Evolutionary conservation across 108 stramenopile genomes (phyloP).

Genomic region (Cyclotella cryptica): DNA sequence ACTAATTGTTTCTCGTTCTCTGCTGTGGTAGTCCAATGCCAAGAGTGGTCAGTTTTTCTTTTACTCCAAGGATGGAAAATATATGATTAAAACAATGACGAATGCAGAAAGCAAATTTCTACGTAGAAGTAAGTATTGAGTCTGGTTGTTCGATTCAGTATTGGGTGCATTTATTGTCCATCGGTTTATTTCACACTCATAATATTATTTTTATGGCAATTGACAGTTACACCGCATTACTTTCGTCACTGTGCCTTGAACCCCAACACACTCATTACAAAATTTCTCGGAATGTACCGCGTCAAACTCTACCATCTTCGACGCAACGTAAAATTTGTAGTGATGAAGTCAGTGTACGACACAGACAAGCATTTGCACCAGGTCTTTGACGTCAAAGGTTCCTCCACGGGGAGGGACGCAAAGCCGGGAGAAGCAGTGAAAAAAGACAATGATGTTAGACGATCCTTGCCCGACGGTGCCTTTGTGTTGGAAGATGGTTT

Average conservation of each 20-base stretch:
- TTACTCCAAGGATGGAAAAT: slow-evolving; percentile 97
- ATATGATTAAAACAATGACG: slow-evolving; percentile 99
- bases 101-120: slow-evolving; percentile 97
- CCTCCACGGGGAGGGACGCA: slow-evolving; percentile 77
- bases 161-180: background rate
- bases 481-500: slow-evolving; percentile 63
- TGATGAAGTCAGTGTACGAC: slow-evolving; percentile 94
- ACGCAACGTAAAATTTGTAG: slow-evolving; percentile 92
- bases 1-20: background rate
- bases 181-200: background rate
- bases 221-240: slow-evolving; percentile 90
- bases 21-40: slow-evolving; percentile 78
- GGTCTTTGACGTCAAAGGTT: slow-evolving; percentile 96
- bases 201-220: background rate
- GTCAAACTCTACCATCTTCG: slow-evolving; percentile 94
- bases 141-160: background rate
- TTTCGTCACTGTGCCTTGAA: slow-evolving; percentile 92
- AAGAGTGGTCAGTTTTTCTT: slow-evolving; percentile 99
- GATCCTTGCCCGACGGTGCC: slow-evolving; percentile 61
- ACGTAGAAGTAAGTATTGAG: slow-evolving; percentile 52
- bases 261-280: slow-evolving; percentile 92
- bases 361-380: slow-evolving; percentile 85
- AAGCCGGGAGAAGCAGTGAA: slow-evolving; percentile 87
- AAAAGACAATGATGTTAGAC: slow-evolving; percentile 91
- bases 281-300: slow-evolving; percentile 98